phyloP scores from a whole-genome alignment of 1,284 basidiomycete genomes.

The Pascua guehoae region DNA sequence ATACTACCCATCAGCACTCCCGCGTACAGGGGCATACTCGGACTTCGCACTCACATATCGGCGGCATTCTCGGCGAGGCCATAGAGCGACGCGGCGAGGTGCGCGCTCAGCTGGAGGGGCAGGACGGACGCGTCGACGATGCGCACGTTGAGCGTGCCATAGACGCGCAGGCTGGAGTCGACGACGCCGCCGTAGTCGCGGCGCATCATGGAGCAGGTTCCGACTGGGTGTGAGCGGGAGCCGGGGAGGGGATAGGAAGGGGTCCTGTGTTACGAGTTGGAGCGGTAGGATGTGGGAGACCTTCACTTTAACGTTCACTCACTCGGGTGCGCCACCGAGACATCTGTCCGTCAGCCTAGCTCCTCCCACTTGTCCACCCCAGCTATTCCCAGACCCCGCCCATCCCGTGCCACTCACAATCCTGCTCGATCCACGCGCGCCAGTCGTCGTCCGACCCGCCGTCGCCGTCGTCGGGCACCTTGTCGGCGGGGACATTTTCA shows the following conservation, averaged over 20 bases:
- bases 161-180: constrained; percentile 59
- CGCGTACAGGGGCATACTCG: too few relatives aligned
- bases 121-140: constrained; percentile 51
- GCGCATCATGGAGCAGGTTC: constrained; percentile 64
- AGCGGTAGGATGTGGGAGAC: too few relatives aligned
- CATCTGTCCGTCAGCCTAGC: too few relatives aligned
- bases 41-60: constrained; percentile 51
- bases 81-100: constrained; percentile 56
- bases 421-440: background rate
- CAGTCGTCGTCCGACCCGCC: background rate
- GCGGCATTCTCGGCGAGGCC: constrained; percentile 67
- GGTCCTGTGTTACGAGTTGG: too few relatives aligned
- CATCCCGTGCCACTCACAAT: constrained; percentile 19
- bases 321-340: too few relatives aligned
- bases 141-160: constrained; percentile 57
- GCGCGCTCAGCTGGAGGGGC: constrained; percentile 50
- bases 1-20: background rate
- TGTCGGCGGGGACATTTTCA: constrained; percentile 1
- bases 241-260: background rate
- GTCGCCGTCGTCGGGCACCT: constrained; percentile 1
- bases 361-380: too few relatives aligned
- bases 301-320: too few relatives aligned
- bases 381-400: too few relatives aligned
- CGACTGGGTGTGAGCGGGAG: constrained; percentile 58
- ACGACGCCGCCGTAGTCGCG: constrained; percentile 62